A percentile compares a stretch with the other conserved stretches of the same genome.
Conservation (phyloP, 2,329 filamentous ascomycete genomes). For the Hirsutella thompsonii region DNA sequence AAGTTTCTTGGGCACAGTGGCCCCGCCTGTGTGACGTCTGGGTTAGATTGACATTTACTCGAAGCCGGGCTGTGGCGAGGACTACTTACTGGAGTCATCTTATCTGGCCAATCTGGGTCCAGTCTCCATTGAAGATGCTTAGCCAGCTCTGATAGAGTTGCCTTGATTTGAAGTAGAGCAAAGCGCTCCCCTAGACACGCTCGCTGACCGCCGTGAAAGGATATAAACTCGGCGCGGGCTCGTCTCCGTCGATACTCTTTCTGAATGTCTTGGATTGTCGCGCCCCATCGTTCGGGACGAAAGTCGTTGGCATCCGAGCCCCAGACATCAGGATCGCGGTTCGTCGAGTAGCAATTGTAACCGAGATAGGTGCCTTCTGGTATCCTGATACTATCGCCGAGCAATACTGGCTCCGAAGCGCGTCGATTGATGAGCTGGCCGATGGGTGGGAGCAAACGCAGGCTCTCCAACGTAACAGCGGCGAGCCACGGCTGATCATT, state of each 20-base stretch:
- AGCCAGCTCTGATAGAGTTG: constrained; percentile 19
- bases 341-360: constrained; percentile 26
- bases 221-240: constrained; percentile 24
- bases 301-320: constrained; percentile 21
- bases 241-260: constrained; percentile 19
- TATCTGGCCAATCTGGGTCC: constrained; percentile 17
- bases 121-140: constrained; percentile 14
- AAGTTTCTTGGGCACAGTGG: too few relatives aligned
- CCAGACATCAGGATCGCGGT: constrained; percentile 19
- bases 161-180: constrained; percentile 22
- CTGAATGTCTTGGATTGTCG: constrained; percentile 18
- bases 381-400: constrained; percentile 17
- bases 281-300: constrained; percentile 25
- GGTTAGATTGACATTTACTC: too few relatives aligned
- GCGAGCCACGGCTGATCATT: constrained; percentile 25
- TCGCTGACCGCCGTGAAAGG: constrained; percentile 26
- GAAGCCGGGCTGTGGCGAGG: too few relatives aligned
- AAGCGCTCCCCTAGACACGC: constrained; percentile 27
- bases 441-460: constrained; percentile 35
- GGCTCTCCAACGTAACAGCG: constrained; percentile 29
- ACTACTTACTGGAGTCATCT: constrained; percentile 19
- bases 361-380: constrained; percentile 24
- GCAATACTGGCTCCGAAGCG: constrained; percentile 10
- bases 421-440: constrained; percentile 34
- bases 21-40: too few relatives aligned